Evolutionary conservation across 192 early-diverging fungal species (phyloP).

Genomic region (Polychytrium aggregatum): DNA sequence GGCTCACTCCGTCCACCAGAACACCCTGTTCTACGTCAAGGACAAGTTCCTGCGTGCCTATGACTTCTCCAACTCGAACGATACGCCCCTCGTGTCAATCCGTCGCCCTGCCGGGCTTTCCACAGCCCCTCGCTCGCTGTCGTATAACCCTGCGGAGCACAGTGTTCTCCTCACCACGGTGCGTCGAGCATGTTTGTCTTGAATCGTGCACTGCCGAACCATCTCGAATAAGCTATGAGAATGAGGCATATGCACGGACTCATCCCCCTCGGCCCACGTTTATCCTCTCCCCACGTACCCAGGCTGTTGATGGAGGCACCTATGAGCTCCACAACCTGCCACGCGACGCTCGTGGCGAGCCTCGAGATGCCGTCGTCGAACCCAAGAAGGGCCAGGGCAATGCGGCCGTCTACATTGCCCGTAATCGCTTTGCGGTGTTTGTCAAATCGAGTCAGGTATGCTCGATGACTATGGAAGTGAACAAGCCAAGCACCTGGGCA

Average conservation of each 20-base stretch:
- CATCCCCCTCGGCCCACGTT: too few species aligned
- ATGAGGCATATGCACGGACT: too few species aligned
- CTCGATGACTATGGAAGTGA: too few species aligned
- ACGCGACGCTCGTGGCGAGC: constrained; percentile 47
- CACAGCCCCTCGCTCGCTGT: constrained; percentile 77
- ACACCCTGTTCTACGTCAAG: constrained; percentile 78
- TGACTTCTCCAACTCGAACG: constrained; percentile 68
- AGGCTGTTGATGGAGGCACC: constrained; percentile 73
- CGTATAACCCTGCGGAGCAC: constrained; percentile 91
- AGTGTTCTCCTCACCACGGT: constrained; percentile 78
- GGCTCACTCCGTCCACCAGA: constrained; percentile 73
- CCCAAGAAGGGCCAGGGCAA: constrained; percentile 69
- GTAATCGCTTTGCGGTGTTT: constrained; percentile 95
- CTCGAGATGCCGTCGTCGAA: constrained; percentile 49
- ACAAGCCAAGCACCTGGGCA: too few species aligned
- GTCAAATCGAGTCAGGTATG: constrained; percentile 65
- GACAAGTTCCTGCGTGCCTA: constrained; percentile 74
- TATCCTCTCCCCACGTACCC: neutral
- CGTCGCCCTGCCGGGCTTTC: too few species aligned
- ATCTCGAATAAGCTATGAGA: too few species aligned
- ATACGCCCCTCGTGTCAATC: constrained; percentile 66
- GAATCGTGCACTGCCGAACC: too few species aligned
- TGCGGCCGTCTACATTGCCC: constrained; percentile 84
- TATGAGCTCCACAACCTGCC: constrained; percentile 87
- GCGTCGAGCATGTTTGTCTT: too few species aligned